A percentile compares a stretch with the other conserved stretches of the same genome.
phyloP scores from a whole-genome alignment of 768 basidiomycete species.

The Leucosporidium scottii region DNA sequence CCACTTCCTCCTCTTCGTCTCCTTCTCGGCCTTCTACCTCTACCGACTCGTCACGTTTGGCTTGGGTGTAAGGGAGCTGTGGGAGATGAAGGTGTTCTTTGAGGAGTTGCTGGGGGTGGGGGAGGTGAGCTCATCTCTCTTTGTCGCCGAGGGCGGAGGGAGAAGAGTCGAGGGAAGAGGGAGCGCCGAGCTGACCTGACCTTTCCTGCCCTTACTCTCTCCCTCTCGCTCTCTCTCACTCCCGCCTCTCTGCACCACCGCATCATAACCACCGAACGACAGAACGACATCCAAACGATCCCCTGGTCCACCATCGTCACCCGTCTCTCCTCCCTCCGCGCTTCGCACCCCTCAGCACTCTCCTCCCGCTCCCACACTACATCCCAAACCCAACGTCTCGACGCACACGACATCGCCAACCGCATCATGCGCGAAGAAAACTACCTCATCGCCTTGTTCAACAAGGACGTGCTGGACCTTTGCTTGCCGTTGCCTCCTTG shows the following conservation, averaged over 20 bases:
- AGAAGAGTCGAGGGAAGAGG: too few species aligned
- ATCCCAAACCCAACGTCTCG: constrained; percentile 57
- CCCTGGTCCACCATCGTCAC: constrained; percentile 93
- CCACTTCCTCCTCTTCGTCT: constrained; percentile 70
- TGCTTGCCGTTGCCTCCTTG: constrained; percentile 64
- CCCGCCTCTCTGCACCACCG: too few species aligned
- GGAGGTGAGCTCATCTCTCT: constrained; percentile 55
- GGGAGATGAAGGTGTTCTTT: constrained; percentile 94
- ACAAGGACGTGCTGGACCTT: constrained; percentile 88
- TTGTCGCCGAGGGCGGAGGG: too few species aligned
- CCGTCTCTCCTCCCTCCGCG: constrained; percentile 78
- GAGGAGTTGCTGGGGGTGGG: constrained; percentile 88
- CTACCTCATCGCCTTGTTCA: constrained; percentile 94
- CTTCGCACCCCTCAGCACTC: constrained; percentile 87
- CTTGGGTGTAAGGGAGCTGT: constrained; percentile 64
- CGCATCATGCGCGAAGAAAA: constrained; percentile 98
- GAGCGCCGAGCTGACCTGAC: too few species aligned
- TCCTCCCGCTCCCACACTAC: constrained; percentile 51
- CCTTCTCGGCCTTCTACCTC: constrained; percentile 77
- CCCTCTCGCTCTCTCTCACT: not conserved
- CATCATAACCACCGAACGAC: constrained; percentile 21
- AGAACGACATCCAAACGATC: constrained; percentile 97
- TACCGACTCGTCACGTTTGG: constrained; percentile 80
- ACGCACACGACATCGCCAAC: constrained; percentile 96
- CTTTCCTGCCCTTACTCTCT: not conserved